A percentile compares a stretch with the other conserved stretches of the same genome.
Evolutionary conservation across 2,329 filamentous ascomycete genomes (phyloP).

Genomic region (Stachybotrys chlorohalonatus): DNA sequence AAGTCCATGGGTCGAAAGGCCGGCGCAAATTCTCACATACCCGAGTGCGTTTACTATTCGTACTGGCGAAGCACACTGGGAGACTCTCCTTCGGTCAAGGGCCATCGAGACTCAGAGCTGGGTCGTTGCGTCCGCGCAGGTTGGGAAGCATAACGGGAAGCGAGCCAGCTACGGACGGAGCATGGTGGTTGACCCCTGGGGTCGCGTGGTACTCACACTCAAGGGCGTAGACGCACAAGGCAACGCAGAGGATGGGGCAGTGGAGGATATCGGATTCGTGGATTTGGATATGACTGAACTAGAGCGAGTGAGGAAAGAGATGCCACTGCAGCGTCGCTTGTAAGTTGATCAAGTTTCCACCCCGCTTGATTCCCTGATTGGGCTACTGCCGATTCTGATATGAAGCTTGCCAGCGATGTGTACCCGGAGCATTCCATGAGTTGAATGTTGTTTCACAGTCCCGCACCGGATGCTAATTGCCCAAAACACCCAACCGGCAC

Average conservation of each 20-base stretch:
- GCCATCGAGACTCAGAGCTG: constrained; percentile 87
- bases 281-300: constrained; percentile 41
- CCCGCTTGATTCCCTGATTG: not conserved
- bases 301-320: constrained; percentile 38
- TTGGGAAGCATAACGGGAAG: constrained; percentile 62
- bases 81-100: constrained; percentile 64
- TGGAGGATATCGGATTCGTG: constrained; percentile 42
- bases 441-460: not conserved
- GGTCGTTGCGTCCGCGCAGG: constrained; percentile 77
- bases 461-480: too few species aligned
- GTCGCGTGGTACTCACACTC: constrained; percentile 59
- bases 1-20: constrained; percentile 19
- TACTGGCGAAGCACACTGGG: constrained; percentile 83
- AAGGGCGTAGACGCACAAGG: constrained; percentile 41
- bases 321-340: constrained; percentile 44
- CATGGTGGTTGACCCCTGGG: constrained; percentile 83
- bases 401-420: not conserved
- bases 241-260: constrained; percentile 28
- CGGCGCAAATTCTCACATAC: constrained; percentile 71
- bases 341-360: constrained; percentile 23
- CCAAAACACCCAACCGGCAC: too few species aligned
- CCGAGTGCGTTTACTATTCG: constrained; percentile 85
- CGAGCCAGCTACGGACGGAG: constrained; percentile 78
- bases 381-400: not conserved
- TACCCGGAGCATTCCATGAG: not conserved